Conservation (phyloP, 164 flowering plant genomes). For the Protea cynaroides region DNA sequence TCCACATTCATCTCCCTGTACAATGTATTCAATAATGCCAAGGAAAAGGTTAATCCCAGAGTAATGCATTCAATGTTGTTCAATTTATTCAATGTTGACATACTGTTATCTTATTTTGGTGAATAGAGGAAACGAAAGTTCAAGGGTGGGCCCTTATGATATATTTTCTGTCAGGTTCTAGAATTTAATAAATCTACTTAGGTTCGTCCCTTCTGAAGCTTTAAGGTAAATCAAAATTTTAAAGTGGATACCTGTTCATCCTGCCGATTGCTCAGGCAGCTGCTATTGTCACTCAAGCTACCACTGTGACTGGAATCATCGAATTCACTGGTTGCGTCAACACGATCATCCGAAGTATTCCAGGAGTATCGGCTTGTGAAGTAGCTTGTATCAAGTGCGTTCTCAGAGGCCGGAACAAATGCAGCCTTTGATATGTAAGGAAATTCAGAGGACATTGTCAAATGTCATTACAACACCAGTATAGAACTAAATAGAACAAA, state of each 20-base stretch:
- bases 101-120: too few relatives aligned
- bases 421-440: constrained; percentile 61
- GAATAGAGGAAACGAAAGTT: not conserved
- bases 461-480: not conserved
- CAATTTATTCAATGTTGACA: too few relatives aligned
- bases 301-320: constrained; percentile 83
- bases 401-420: constrained; percentile 92
- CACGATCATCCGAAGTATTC: constrained; percentile 65
- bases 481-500: not conserved
- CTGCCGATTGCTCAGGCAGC: constrained; percentile 73
- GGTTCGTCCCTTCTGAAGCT: not conserved
- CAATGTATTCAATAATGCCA: not conserved
- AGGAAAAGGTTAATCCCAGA: too few relatives aligned
- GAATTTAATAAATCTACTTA: not conserved
- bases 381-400: constrained; percentile 93
- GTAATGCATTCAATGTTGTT: too few relatives aligned
- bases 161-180: not conserved
- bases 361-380: constrained; percentile 96
- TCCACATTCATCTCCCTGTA: constrained; percentile 85
- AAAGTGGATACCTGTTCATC: constrained; percentile 70
- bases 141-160: too few relatives aligned
- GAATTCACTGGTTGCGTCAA: constrained; percentile 57
- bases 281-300: constrained; percentile 78
- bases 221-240: not conserved
- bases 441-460: constrained; percentile 6